These are phyloP conservation scores for Poa annua DNA, from an alignment of 176 grass and related monocot species.

Conservation along the genomic window DNA sequence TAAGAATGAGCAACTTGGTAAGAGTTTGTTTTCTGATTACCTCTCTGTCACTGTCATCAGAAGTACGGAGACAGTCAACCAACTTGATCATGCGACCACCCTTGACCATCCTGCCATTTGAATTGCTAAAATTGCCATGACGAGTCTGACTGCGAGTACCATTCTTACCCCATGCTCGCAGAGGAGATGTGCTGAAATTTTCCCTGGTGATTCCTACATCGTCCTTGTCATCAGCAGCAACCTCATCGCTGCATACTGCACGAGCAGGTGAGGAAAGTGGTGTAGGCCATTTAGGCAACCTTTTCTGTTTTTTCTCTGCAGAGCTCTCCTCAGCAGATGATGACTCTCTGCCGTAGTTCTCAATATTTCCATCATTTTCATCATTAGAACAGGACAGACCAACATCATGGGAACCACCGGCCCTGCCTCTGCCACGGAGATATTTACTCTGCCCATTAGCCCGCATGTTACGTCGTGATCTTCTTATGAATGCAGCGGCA, in stretches of 20 bases:
- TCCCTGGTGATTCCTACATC: conserved; percentile 56
- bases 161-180: conserved; percentile 85
- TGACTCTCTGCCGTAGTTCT: conserved; percentile 54
- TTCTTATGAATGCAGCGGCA: conserved; percentile 56
- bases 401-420: conserved; percentile 38
- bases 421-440: conserved; percentile 58
- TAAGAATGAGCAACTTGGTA: conserved; percentile 13
- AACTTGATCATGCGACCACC: conserved; percentile 73
- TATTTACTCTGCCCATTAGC: conserved; percentile 39
- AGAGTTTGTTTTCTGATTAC: conserved; percentile 46
- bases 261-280: conserved; percentile 72
- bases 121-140: conserved; percentile 57
- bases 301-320: conserved; percentile 62
- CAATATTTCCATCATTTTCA: conserved; percentile 65
- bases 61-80: conserved; percentile 62
- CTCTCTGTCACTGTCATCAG: conserved; percentile 68
- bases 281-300: conserved; percentile 53
- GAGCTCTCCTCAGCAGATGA: conserved; percentile 65
- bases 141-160: conserved; percentile 78
- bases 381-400: conserved; percentile 57
- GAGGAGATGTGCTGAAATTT: conserved; percentile 59
- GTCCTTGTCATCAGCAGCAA: conserved; percentile 62
- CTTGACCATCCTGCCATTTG: conserved; percentile 67
- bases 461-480: conserved; percentile 57
- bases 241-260: conserved; percentile 54